Evolutionary conservation across 805 yeast species (phyloP).

Genomic region (Kazachstania africana): DNA sequence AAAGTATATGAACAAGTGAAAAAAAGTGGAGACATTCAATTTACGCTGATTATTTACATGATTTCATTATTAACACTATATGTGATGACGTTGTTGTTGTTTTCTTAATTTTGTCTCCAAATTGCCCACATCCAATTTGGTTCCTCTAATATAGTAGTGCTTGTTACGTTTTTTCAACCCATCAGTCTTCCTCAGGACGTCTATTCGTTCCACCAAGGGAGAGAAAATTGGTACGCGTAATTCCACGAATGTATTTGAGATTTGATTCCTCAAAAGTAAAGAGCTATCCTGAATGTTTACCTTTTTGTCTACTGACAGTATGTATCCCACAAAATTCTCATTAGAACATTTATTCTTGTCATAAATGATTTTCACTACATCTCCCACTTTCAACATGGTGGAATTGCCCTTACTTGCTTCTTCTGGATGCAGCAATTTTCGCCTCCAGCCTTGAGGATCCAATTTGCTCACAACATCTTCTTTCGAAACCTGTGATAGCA

Average conservation of each 20-base stretch:
- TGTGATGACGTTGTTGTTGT: neutral
- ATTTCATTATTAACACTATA: no score
- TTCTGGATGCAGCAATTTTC: slow-evolving; percentile 43
- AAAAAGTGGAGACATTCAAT: no score
- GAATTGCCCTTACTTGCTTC: slow-evolving; percentile 32
- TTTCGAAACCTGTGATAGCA: slow-evolving; percentile 8
- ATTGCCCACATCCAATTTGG: slow-evolving; percentile 66
- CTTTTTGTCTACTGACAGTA: slow-evolving; percentile 63
- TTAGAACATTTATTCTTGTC: slow-evolving; percentile 41
- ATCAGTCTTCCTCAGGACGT: slow-evolving; percentile 55
- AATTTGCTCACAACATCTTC: slow-evolving; percentile 42
- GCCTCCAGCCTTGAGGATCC: slow-evolving; percentile 65
- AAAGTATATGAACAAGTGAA: no score
- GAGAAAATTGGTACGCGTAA: slow-evolving; percentile 68
- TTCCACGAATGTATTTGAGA: slow-evolving; percentile 78
- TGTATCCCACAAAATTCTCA: slow-evolving; percentile 64
- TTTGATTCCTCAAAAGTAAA: slow-evolving; percentile 70
- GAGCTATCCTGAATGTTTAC: slow-evolving; percentile 51
- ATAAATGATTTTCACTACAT: slow-evolving; percentile 65
- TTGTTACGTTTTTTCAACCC: slow-evolving; percentile 65
- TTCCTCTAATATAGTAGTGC: slow-evolving; percentile 80
- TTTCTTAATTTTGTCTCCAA: slow-evolving; percentile 36
- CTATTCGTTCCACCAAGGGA: slow-evolving; percentile 68
- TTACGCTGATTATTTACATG: no score
- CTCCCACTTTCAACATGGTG: slow-evolving; percentile 63